Percentiles rank a stretch among this genome's conserved stretches.
Evolutionary conservation across 106 monocot species (phyloP).

Genomic region (Ottelia alismoides): DNA sequence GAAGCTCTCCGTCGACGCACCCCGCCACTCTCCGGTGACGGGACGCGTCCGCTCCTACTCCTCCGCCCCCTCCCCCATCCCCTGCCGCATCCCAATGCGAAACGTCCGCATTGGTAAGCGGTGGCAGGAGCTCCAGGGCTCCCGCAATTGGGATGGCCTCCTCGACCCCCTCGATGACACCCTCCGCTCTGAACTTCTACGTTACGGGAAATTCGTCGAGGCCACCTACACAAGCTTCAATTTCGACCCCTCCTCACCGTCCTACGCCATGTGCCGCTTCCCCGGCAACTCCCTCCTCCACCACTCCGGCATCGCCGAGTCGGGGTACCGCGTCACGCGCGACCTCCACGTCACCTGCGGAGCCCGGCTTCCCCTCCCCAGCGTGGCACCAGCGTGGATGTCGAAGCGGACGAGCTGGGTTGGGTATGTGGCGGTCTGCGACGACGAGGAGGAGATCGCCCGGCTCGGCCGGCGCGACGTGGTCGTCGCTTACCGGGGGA

Average conservation of each 20-base stretch:
- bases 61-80: background rate
- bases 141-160: conserved; percentile 50
- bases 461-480: conserved; percentile 6
- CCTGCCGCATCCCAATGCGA: background rate
- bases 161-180: conserved; percentile 57
- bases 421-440: conserved; percentile 7
- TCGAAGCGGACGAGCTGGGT: conserved; percentile 7
- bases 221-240: conserved; percentile 62
- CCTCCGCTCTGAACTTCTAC: conserved; percentile 42
- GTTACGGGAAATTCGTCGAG: conserved; percentile 53
- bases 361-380: conserved; percentile 29
- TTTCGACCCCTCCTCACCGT: conserved; percentile 30
- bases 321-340: conserved; percentile 43
- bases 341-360: conserved; percentile 60
- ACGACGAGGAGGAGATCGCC: conserved; percentile 9
- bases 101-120: conserved; percentile 4
- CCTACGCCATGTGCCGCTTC: conserved; percentile 38
- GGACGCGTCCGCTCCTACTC: background rate
- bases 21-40: background rate
- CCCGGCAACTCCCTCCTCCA: conserved; percentile 15
- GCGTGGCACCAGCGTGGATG: conserved; percentile 33
- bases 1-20: no score
- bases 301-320: conserved; percentile 20
- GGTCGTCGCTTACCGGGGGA: conserved; percentile 10
- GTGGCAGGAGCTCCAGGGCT: conserved; percentile 54